These are phyloP conservation scores for Dactylellina leptospora DNA, from an alignment of 2,329 filamentous ascomycete species.

Conservation along the genomic window DNA sequence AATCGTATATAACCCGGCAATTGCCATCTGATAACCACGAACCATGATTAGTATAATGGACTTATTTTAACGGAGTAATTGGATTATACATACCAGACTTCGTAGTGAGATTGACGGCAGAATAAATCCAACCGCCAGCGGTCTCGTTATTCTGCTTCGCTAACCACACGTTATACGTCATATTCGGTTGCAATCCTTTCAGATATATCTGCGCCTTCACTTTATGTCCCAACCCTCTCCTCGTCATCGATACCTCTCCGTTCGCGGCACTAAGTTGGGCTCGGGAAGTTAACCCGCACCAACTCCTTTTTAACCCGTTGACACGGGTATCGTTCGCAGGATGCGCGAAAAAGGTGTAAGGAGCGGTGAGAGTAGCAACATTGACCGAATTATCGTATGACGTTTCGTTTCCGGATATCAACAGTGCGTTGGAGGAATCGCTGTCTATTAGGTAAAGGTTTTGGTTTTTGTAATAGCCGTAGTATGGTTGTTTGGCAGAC, in stretches of 20 bases:
- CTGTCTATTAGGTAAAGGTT: slow-evolving; percentile 84
- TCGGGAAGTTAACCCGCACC: slow-evolving; percentile 77
- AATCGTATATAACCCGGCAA: slow-evolving; percentile 84
- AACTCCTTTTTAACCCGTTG: slow-evolving; percentile 78
- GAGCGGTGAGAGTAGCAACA: slow-evolving; percentile 63
- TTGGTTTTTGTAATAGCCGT: slow-evolving; percentile 69
- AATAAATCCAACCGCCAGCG: slow-evolving; percentile 78
- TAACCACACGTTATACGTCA: slow-evolving; percentile 45
- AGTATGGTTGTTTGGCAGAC: slow-evolving; percentile 81
- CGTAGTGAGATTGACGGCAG: slow-evolving; percentile 76
- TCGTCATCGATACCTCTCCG: slow-evolving; percentile 73
- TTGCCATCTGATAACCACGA: slow-evolving; percentile 70
- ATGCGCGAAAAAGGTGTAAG: slow-evolving; percentile 80
- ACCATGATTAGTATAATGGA: slow-evolving; percentile 2
- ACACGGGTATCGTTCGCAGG: slow-evolving; percentile 70
- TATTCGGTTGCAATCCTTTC: slow-evolving; percentile 66
- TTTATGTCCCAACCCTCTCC: slow-evolving; percentile 70
- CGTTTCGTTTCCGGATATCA: slow-evolving; percentile 80
- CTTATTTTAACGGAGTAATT: background rate
- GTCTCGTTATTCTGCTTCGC: slow-evolving; percentile 65
- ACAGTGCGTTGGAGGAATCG: slow-evolving; percentile 78
- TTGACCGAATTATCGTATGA: slow-evolving; percentile 61
- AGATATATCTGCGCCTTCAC: slow-evolving; percentile 92
- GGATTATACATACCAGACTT: slow-evolving; percentile 71
- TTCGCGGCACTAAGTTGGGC: slow-evolving; percentile 71